Evolutionary conservation across 768 basidiomycete species (phyloP).

Genomic region (Boletus rex-veris): DNA sequence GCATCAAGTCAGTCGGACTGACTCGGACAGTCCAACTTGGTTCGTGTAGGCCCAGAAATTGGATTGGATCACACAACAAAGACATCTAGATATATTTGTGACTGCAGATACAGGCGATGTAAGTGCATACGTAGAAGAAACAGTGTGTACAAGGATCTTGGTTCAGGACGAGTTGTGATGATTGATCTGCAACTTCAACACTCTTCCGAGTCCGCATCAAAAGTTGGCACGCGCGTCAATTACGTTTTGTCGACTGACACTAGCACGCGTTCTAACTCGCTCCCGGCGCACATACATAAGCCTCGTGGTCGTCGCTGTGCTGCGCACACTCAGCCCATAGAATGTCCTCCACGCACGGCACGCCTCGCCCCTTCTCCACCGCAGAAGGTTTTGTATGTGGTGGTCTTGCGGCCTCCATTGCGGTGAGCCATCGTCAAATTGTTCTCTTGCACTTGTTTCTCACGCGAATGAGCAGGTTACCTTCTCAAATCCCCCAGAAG

Average conservation of each 20-base stretch:
- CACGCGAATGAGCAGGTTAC: constrained; percentile 53
- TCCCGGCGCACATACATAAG: neutral
- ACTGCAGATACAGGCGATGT: too few species aligned
- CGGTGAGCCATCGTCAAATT: constrained; percentile 44
- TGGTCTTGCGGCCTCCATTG: constrained; percentile 87
- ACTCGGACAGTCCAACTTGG: neutral
- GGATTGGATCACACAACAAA: too few species aligned
- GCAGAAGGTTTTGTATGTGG: constrained; percentile 85
- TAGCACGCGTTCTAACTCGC: neutral
- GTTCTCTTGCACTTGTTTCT: constrained; percentile 4
- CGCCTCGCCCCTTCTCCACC: constrained; percentile 49
- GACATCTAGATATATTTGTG: too few species aligned
- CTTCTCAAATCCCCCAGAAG: constrained; percentile 71
- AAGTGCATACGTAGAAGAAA: too few species aligned
- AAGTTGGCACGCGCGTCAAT: too few species aligned
- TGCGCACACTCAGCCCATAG: neutral
- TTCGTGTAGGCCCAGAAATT: too few species aligned
- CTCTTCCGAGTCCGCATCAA: too few species aligned
- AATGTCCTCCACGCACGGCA: constrained; percentile 18
- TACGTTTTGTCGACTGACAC: too few species aligned
- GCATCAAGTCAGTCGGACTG: constrained; percentile 14
- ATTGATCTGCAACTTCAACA: too few species aligned
- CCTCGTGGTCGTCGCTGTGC: neutral
- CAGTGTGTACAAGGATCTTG: too few species aligned
- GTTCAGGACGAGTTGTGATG: too few species aligned